Percentiles rank a stretch among this genome's conserved stretches.
phyloP scores from a whole-genome alignment of 768 basidiomycete species.

The Collybia mongolica region DNA sequence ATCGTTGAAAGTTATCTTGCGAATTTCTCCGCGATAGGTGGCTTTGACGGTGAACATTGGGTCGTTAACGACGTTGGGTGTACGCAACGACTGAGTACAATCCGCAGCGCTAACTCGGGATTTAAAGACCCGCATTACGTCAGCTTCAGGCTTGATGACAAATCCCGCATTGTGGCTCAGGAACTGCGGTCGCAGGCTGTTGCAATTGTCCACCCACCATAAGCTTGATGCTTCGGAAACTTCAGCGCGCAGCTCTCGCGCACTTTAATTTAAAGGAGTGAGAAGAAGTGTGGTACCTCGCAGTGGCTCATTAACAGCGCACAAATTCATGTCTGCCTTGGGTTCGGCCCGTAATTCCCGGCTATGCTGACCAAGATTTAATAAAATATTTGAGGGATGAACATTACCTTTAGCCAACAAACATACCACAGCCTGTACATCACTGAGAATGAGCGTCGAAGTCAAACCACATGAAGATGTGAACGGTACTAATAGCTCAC shows the following conservation, averaged over 20 bases:
- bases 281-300: no score
- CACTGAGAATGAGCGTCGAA: slow-evolving; percentile 7
- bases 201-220: no score
- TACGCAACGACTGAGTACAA: slow-evolving; percentile 1
- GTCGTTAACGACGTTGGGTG: slow-evolving; percentile 20
- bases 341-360: no score
- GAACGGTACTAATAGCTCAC: slow-evolving; percentile 7
- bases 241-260: no score
- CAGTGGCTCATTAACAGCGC: no score
- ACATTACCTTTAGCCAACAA: not conserved
- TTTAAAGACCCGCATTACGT: slow-evolving; percentile 12
- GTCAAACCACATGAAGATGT: slow-evolving; percentile 7
- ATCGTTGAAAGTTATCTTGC: slow-evolving; percentile 59
- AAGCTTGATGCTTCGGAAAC: no score
- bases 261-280: no score
- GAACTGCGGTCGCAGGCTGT: no score
- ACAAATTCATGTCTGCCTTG: no score
- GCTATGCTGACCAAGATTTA: not conserved
- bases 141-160: slow-evolving; percentile 3
- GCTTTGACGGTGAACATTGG: slow-evolving; percentile 78
- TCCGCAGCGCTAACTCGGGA: not conserved
- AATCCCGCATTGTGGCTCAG: no score
- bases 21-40: slow-evolving; percentile 69
- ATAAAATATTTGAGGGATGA: not conserved
- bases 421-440: no score